Base-by-base conservation (phyloP, 139 green algal species). In the Chlamydomonas applanata region DNA sequence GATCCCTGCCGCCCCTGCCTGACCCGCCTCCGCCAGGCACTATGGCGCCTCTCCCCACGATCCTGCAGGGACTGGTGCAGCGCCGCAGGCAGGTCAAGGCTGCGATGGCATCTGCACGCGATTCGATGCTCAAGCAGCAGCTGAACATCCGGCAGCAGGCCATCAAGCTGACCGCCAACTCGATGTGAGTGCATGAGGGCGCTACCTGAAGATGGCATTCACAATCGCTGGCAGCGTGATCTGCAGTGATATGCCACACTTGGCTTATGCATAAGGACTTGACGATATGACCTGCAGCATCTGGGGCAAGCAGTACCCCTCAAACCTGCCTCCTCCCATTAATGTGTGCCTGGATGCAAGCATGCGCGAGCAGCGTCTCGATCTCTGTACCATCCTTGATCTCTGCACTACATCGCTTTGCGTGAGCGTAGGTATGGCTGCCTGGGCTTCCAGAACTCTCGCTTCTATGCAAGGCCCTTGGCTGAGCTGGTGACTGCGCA, bases 401-500 rank as follows among this genome's bases (percentile, higher is more conserved):
- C 40, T 19, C 61, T 40, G 5, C 5, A 7, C 13, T 20, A 33
- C n/a, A 62, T 4, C 54, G 54, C 54, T 17, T 62, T 62, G 4
- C 40, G 4, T 36, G 24, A 49, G 33, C 20, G 24, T 49, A 90
- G 83, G 71, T 99, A 99, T 76, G 96, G 96, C 46, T 99, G 96
- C 86, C 87, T 99, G 54, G 96, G 96, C 44, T 99, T 99, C 82
- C 79, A 59, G 73, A 86, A 91, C 84, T 92, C 79, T 9, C 89
- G 96, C 70, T 99, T 99, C 86, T 99, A 90, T 78, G 93, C 93
- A 25, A 86, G 89, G 56, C 92, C 96, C 0, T 83, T 99, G 54
- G 96, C 96, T 1, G 92, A 98, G 90, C 89, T 99, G 16, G 91
- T 98, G 63, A 99, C 96, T 0, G 81, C 80, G 3, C 94, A 75